These are phyloP conservation scores for Cladobotryum protrusum DNA, from an alignment of 2,329 filamentous ascomycete genomes.

Conservation along the genomic window DNA sequence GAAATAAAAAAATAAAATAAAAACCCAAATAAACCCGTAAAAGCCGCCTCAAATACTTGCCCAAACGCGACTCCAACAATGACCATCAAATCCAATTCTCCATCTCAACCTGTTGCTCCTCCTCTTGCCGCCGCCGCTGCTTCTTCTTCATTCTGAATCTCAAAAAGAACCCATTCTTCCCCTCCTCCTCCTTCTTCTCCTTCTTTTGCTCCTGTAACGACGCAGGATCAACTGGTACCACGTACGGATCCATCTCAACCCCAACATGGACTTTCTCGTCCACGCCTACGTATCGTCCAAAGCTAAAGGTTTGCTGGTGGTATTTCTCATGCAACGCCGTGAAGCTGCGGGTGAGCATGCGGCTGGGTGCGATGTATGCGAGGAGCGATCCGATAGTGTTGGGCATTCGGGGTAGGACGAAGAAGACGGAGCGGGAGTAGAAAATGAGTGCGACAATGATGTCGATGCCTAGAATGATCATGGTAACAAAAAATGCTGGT, in stretches of 20 bases:
- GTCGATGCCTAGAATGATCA: slow-evolving; percentile 38
- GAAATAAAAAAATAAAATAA: too few species aligned
- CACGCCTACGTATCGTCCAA: slow-evolving; percentile 41
- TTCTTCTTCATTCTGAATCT: not conserved
- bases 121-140: not conserved
- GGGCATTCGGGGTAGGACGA: slow-evolving; percentile 45
- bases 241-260: slow-evolving; percentile 43
- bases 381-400: slow-evolving; percentile 43
- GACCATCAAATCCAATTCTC: not conserved
- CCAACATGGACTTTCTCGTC: slow-evolving; percentile 45
- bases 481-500: slow-evolving; percentile 38
- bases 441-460: slow-evolving; percentile 35
- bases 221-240: slow-evolving; percentile 22
- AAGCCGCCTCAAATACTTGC: too few species aligned
- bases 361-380: slow-evolving; percentile 42
- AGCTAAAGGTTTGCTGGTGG: slow-evolving; percentile 33
- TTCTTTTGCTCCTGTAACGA: slow-evolving; percentile 1
- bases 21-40: too few species aligned
- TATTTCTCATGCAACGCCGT: too few species aligned
- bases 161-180: not conserved
- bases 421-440: slow-evolving; percentile 35
- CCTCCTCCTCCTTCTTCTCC: not conserved
- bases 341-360: slow-evolving; percentile 22
- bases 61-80: not conserved
- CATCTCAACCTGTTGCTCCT: not conserved